Percentiles rank a stretch among this genome's conserved stretches.
phyloP scores from a whole-genome alignment of 768 basidiomycete genomes.

The Boletus patriciae region DNA sequence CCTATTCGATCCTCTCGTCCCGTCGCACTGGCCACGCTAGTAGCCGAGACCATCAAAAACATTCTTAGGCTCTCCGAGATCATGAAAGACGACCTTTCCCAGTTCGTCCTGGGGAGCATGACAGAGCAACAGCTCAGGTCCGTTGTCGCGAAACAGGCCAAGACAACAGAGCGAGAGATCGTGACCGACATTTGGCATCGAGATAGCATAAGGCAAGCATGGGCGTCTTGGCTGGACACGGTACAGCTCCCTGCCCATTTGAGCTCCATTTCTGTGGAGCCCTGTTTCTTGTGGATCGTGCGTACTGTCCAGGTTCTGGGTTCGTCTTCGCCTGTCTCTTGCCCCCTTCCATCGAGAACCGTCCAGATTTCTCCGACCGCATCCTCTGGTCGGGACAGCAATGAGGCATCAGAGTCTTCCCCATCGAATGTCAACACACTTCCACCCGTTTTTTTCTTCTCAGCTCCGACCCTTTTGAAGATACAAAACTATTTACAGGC shows the following conservation, averaged over 20 bases:
- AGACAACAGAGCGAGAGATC: conserved; percentile 51
- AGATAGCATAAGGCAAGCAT: conserved; percentile 23
- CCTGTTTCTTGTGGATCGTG: conserved; percentile 43
- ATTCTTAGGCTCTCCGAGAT: conserved; percentile 53
- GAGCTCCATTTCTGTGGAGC: conserved; percentile 13
- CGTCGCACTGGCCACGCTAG: conserved; percentile 43
- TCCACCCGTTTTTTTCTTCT: conserved; percentile 68
- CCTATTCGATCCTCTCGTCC: conserved; percentile 23
- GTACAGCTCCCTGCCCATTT: conserved; percentile 5
- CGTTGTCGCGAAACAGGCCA: conserved; percentile 54
- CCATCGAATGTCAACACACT: conserved; percentile 41
- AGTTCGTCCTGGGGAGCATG: conserved; percentile 65
- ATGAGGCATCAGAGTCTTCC: neutral
- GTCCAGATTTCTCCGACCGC: conserved; percentile 5
- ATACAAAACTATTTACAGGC: conserved; percentile 73
- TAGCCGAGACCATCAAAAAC: conserved; percentile 48
- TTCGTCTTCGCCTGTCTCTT: conserved; percentile 41
- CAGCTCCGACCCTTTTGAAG: conserved; percentile 50
- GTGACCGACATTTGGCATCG: conserved; percentile 52
- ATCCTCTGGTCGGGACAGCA: neutral
- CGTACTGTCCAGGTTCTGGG: conserved; percentile 48
- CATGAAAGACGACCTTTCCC: conserved; percentile 71
- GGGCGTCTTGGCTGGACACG: conserved; percentile 27
- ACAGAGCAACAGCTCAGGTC: conserved; percentile 56
- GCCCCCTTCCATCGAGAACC: conserved; percentile 31